Conservation (phyloP, 352 stramenopile genomes). For the Globisporangium parvum region DNA sequence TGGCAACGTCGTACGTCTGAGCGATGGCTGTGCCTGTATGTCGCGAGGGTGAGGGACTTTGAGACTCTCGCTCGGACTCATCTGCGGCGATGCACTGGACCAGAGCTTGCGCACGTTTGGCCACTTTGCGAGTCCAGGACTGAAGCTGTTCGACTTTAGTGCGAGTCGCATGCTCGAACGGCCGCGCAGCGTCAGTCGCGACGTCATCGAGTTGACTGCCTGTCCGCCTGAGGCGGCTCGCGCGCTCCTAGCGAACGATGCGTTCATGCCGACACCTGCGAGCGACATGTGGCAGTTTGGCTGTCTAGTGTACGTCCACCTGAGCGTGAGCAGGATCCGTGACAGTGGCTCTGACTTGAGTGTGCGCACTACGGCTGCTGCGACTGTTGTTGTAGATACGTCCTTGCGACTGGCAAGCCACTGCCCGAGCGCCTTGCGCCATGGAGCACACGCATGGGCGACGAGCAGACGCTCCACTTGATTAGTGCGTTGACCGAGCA, state of each 20-base stretch:
- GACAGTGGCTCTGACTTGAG: not conserved
- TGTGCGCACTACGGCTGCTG: not conserved
- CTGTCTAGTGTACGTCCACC: constrained; percentile 51
- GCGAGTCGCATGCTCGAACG: constrained; percentile 34
- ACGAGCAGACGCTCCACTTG: constrained; percentile 40
- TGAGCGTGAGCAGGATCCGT: not conserved
- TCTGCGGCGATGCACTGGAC: not conserved
- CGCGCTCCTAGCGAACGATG: constrained; percentile 32
- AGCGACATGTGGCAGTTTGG: constrained; percentile 77
- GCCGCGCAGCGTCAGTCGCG: constrained; percentile 19
- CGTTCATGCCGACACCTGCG: constrained; percentile 33
- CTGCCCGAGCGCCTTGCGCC: constrained; percentile 40
- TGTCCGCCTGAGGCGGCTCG: constrained; percentile 50
- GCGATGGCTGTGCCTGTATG: not conserved
- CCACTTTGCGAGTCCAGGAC: constrained; percentile 30
- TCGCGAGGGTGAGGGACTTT: not conserved
- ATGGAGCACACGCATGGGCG: constrained; percentile 29
- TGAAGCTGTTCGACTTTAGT: constrained; percentile 40
- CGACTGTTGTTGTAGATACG: constrained; percentile 25
- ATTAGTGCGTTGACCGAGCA: constrained; percentile 50
- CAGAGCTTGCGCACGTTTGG: constrained; percentile 39
- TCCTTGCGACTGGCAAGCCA: constrained; percentile 36
- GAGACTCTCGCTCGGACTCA: no score
- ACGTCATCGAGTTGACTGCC: constrained; percentile 19
- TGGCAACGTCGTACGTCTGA: constrained; percentile 51